Evolutionary conservation across 441 rosid genomes (phyloP).

Genomic region (Mallotus japonicus): DNA sequence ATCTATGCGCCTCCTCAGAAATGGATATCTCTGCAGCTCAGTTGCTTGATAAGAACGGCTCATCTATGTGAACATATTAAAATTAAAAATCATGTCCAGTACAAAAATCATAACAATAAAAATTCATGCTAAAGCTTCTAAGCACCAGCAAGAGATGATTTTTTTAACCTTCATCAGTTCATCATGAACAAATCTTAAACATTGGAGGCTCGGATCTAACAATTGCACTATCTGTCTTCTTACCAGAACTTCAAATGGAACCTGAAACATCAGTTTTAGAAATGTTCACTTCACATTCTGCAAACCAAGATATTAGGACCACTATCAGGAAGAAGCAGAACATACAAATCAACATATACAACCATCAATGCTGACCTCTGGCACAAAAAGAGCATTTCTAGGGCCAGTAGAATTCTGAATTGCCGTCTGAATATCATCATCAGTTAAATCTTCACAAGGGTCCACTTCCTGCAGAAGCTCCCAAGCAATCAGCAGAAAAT

Average conservation of each 20-base stretch:
- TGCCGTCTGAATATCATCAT: constrained; percentile 55
- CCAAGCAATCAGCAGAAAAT: constrained; percentile 12
- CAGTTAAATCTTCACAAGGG: constrained; percentile 56
- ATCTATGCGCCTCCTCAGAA: constrained; percentile 40
- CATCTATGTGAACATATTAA: constrained; percentile 33
- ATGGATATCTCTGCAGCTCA: constrained; percentile 48
- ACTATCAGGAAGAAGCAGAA: not conserved
- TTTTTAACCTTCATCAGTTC: constrained; percentile 47
- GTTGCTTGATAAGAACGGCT: constrained; percentile 38
- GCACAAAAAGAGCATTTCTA: constrained; percentile 49
- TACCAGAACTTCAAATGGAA: constrained; percentile 52
- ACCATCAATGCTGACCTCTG: constrained; percentile 36
- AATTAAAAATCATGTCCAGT: not conserved
- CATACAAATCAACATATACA: not conserved
- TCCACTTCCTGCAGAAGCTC: constrained; percentile 42
- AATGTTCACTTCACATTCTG: constrained; percentile 1
- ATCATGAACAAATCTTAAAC: constrained; percentile 49
- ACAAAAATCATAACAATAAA: not conserved
- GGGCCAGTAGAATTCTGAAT: constrained; percentile 58
- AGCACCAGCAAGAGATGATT: not conserved
- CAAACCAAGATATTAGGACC: not conserved
- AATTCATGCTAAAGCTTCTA: constrained; percentile 1
- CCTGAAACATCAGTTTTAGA: constrained; percentile 33
- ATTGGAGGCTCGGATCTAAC: constrained; percentile 56
- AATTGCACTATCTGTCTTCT: constrained; percentile 48